Conservation (phyloP, 805 yeast genomes). For the Saccharomyces paradoxus region DNA sequence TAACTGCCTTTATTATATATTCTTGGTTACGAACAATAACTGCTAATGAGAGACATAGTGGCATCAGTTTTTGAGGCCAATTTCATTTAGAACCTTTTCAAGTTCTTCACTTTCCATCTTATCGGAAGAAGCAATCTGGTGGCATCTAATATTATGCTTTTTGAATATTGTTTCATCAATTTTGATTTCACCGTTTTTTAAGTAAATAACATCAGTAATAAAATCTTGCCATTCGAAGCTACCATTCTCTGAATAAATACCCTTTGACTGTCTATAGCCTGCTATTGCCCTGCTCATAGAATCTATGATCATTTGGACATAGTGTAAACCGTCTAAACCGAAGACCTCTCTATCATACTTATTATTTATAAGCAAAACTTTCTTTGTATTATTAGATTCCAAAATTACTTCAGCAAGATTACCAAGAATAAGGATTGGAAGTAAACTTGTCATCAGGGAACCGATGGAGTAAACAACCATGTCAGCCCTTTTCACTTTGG, state of each 20-base stretch:
- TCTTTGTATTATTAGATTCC: slow-evolving; percentile 27
- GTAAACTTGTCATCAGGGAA: slow-evolving; percentile 76
- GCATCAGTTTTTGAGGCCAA: slow-evolving; percentile 2
- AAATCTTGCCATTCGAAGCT: slow-evolving; percentile 36
- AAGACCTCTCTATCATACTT: slow-evolving; percentile 70
- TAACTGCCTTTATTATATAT: neutral
- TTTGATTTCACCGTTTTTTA: slow-evolving; percentile 41
- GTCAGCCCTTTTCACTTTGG: slow-evolving; percentile 42
- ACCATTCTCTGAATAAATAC: slow-evolving; percentile 3
- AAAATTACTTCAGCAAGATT: slow-evolving; percentile 63
- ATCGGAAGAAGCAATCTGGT: slow-evolving; percentile 20
- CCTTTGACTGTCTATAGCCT: slow-evolving; percentile 16
- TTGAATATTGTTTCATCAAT: slow-evolving; percentile 40
- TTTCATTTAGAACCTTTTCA: slow-evolving; percentile 8
- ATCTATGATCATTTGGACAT: slow-evolving; percentile 43
- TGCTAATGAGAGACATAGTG: neutral
- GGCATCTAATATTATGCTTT: slow-evolving; percentile 40
- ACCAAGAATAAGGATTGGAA: slow-evolving; percentile 67
- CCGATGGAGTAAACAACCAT: slow-evolving; percentile 74
- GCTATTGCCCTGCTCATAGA: slow-evolving; percentile 22
- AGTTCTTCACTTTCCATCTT: slow-evolving; percentile 19
- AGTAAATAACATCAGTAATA: slow-evolving; percentile 57
- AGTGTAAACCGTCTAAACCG: slow-evolving; percentile 54
- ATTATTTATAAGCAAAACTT: slow-evolving; percentile 66
- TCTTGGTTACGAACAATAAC: neutral